A percentile compares a stretch with the other conserved stretches of the same genome.
phyloP scores from a whole-genome alignment of 495 filamentous ascomycete genomes.

The Xylaria flabelliformis region DNA sequence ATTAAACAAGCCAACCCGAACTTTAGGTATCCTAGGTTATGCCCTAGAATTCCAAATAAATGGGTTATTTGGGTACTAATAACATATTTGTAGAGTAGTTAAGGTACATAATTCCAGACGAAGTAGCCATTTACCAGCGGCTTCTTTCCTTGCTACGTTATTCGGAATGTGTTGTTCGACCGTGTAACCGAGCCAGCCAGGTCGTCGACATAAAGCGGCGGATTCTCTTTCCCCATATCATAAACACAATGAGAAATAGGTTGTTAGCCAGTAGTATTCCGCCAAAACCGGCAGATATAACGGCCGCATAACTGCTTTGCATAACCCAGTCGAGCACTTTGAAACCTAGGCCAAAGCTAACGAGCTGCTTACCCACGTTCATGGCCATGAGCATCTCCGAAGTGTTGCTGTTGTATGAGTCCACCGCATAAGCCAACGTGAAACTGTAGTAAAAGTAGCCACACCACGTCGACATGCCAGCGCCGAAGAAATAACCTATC shows the following conservation, averaged over 20 bases:
- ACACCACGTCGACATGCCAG: constrained; percentile 58
- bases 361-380: constrained; percentile 67
- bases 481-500: constrained; percentile 61
- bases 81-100: not conserved
- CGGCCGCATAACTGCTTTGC: constrained; percentile 39
- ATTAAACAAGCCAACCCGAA: not conserved
- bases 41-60: not conserved
- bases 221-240: constrained; percentile 47
- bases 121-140: not conserved
- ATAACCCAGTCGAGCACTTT: constrained; percentile 48
- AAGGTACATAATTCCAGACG: not conserved
- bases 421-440: constrained; percentile 67
- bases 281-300: constrained; percentile 44
- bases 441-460: constrained; percentile 66
- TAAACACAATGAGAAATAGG: constrained; percentile 45
- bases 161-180: not conserved
- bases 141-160: not conserved
- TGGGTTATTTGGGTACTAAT: not conserved
- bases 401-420: constrained; percentile 67
- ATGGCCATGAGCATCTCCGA: constrained; percentile 66
- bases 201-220: constrained; percentile 39
- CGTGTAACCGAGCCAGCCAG: constrained; percentile 45
- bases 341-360: constrained; percentile 49
- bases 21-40: not conserved
- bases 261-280: constrained; percentile 43